Evolutionary conservation across 1,139 yeast species (phyloP).

Genomic region (Entelexis paramagnoliae): DNA sequence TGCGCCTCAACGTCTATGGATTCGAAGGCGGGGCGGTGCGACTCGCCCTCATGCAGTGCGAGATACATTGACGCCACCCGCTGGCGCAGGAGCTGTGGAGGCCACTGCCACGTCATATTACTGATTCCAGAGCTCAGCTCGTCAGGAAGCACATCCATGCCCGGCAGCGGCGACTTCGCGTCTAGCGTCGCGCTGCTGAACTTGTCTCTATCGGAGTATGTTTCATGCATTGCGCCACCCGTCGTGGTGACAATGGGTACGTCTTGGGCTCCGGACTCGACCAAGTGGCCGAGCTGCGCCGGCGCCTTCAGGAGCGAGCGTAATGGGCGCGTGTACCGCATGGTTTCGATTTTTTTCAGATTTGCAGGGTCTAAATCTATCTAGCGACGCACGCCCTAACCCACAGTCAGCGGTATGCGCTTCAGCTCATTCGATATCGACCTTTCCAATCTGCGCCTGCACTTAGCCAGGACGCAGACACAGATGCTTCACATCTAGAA

Average conservation of each 20-base stretch:
- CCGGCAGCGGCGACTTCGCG: constrained; percentile 24
- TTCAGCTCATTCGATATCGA: neutral
- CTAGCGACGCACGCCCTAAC: neutral
- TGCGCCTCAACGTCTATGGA: constrained; percentile 68
- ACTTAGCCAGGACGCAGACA: too few species aligned
- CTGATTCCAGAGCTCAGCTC: constrained; percentile 11
- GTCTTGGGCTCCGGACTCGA: constrained; percentile 1
- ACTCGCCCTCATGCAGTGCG: constrained; percentile 21
- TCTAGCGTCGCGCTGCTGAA: constrained; percentile 24
- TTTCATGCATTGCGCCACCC: neutral
- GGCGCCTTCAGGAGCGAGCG: constrained; percentile 12
- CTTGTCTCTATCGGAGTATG: neutral
- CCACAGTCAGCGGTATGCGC: neutral
- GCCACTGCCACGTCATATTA: constrained; percentile 17
- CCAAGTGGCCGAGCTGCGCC: constrained; percentile 13
- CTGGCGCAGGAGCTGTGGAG: constrained; percentile 24
- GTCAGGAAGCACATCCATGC: constrained; percentile 24
- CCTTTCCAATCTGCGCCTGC: too few species aligned
- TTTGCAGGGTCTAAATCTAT: neutral
- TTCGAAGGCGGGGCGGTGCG: constrained; percentile 32
- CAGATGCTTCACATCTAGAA: too few species aligned
- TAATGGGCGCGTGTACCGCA: constrained; percentile 4
- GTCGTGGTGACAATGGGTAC: constrained; percentile 9
- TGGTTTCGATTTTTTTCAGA: neutral
- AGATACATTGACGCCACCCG: constrained; percentile 21